Evolutionary conservation across 1,284 basidiomycete genomes (phyloP).

Genomic region (Wallemia hederae): DNA sequence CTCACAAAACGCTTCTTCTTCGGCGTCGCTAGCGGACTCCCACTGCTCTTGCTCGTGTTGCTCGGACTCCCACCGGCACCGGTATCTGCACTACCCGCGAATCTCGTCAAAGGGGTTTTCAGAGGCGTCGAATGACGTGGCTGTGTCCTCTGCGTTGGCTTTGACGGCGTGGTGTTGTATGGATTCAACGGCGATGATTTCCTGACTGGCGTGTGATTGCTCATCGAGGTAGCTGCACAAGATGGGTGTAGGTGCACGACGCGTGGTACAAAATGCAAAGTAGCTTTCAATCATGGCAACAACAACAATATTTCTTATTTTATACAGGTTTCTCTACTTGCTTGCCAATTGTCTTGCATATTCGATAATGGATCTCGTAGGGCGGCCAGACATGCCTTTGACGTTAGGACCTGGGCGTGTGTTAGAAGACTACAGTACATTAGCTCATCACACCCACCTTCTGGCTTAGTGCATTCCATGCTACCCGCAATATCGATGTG

Average conservation of each 20-base stretch:
- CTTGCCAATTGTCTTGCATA: conserved; percentile 2
- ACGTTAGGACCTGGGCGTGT: background rate
- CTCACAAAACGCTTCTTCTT: background rate
- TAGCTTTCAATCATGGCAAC: background rate
- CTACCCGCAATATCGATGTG: conserved; percentile 60
- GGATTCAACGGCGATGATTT: background rate
- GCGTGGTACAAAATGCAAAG: too few relatives aligned
- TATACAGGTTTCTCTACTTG: background rate
- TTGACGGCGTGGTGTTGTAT: background rate
- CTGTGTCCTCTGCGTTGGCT: background rate
- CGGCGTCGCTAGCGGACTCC: background rate
- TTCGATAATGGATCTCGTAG: conserved; percentile 28
- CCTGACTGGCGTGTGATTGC: background rate
- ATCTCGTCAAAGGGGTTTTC: background rate
- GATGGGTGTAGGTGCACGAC: too few relatives aligned
- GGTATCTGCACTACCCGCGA: background rate
- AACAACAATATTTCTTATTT: background rate
- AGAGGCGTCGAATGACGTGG: background rate
- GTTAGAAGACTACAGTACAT: background rate
- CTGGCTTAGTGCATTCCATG: conserved; percentile 21
- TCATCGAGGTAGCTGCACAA: background rate
- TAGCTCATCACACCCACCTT: background rate
- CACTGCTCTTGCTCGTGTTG: background rate
- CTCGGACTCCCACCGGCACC: background rate
- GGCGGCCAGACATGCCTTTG: conserved; percentile 49